Conservation (phyloP, 2,329 filamentous ascomycete genomes). For the Sordariomycetes sp. region DNA sequence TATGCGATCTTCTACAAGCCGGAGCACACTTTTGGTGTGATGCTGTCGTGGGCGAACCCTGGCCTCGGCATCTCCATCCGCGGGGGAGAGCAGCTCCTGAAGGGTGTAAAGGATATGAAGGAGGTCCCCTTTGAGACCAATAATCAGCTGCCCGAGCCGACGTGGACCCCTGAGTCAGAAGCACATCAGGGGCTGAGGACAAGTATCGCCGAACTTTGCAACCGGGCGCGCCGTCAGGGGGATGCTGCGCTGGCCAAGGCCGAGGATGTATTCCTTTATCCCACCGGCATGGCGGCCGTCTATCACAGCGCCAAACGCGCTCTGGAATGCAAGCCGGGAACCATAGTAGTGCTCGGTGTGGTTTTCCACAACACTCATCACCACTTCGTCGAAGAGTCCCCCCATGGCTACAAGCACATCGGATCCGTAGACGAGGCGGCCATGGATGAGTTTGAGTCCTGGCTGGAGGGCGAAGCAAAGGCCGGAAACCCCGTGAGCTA, state of each 20-base stretch:
- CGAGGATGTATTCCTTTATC: conserved; percentile 41
- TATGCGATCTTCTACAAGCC: conserved; percentile 33
- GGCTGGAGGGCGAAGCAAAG: conserved; percentile 29
- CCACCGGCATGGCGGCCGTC: conserved; percentile 45
- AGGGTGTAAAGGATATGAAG: conserved; percentile 20
- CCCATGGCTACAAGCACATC: conserved; percentile 36
- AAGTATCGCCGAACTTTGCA: conserved; percentile 30
- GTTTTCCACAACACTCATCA: conserved; percentile 41
- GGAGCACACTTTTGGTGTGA: conserved; percentile 22
- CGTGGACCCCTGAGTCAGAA: conserved; percentile 25
- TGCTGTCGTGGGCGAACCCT: conserved; percentile 34
- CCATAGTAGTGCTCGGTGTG: conserved; percentile 36
- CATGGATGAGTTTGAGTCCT: conserved; percentile 33
- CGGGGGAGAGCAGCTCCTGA: conserved; percentile 32
- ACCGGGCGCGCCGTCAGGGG: conserved; percentile 26
- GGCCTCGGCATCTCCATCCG: conserved; percentile 38
- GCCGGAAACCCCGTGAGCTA: conserved; percentile 30
- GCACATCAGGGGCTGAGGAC: conserved; percentile 27
- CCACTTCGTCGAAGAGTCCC: conserved; percentile 33
- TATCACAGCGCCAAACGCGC: conserved; percentile 31
- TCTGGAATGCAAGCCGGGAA: conserved; percentile 19
- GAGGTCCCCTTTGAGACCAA: conserved; percentile 19
- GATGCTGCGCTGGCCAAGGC: conserved; percentile 13
- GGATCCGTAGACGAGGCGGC: conserved; percentile 30
- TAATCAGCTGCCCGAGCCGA: conserved; percentile 18